Evolutionary conservation across 129 eudicot species (phyloP).

Genomic region (Apium graveolens): DNA sequence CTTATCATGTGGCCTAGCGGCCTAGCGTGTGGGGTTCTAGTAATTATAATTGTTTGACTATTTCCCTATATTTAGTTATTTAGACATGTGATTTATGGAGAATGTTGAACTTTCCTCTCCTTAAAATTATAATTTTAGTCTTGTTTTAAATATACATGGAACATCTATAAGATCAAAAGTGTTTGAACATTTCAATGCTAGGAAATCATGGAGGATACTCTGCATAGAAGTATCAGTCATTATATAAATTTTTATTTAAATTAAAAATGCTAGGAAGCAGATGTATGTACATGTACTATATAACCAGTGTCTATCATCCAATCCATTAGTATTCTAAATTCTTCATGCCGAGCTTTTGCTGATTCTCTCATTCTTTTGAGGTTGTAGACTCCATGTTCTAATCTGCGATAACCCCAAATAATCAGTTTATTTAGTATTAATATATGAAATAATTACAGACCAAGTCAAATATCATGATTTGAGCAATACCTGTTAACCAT

Average conservation of each 20-base stretch:
- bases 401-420: conserved; percentile 25
- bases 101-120: background rate
- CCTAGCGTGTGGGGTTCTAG: background rate
- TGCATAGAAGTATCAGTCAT: background rate
- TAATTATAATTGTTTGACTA: background rate
- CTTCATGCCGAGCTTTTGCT: conserved; percentile 61
- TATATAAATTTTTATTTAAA: background rate
- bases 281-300: conserved; percentile 53
- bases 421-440: background rate
- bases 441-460: background rate
- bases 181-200: background rate
- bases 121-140: background rate
- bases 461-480: background rate
- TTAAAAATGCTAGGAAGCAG: background rate
- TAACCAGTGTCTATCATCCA: conserved; percentile 91
- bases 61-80: background rate
- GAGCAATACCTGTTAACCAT: conserved; percentile 3
- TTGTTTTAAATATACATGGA: too few relatives aligned
- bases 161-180: background rate
- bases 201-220: background rate
- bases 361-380: conserved; percentile 82
- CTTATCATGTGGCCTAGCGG: too few relatives aligned
- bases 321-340: conserved; percentile 56
- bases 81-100: background rate
- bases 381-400: conserved; percentile 83